Evolutionary conservation across 2,329 filamentous ascomycete genomes (phyloP), one percentile per base, ranked within the genome.

Genomic region (Fusarium subtropicale): DNA sequence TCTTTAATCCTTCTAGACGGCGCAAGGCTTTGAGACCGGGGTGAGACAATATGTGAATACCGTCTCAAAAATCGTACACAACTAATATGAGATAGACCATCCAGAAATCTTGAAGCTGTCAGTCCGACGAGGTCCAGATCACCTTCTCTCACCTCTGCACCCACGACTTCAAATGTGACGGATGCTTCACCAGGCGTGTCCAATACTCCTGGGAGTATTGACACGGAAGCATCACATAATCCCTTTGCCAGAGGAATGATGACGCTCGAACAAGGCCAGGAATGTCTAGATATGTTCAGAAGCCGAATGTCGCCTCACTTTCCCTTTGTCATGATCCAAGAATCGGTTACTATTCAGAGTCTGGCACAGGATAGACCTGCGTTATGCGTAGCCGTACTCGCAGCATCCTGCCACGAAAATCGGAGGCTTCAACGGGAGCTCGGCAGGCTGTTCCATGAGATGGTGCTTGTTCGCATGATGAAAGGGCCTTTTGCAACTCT

Each of bases 1-100:
- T 77, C 15, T 79, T 79, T 60, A 74, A 77, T 7, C 71, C 69
- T 31, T 71, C 77, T 20, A 71, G 76, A 31, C 69, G 77, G 30
- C 73, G 76, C 9, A 73, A 66, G n/a, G 64, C 64, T 20, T 34
- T 67, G 22, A 64, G 69, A 11, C 59, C 66, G 30, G 70, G 59
- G 69, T 74, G 46, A 60, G 58, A 39, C 18, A 20, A 26, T 31
- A 33, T 28, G 8, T 16, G 36, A 41, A 38, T 20, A 11, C 22
- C 15, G 3, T 44, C 6, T 36, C 4, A 24, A 7, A 16, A n/a
- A 11, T 33, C 56, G 3, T 12, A 34, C 45, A 26, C 30, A 16
- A 41, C 56, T 38, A 33, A 65, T 18, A 6, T 20, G 10, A 9
- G 12, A 2, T 39, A 72, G 64, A 38, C 51, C 64, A 4, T 57